Evolutionary conservation across 208 protist genomes (phyloP), one percentile per base, ranked within the genome.

Genomic region (Plasmodiophora brassicae): DNA sequence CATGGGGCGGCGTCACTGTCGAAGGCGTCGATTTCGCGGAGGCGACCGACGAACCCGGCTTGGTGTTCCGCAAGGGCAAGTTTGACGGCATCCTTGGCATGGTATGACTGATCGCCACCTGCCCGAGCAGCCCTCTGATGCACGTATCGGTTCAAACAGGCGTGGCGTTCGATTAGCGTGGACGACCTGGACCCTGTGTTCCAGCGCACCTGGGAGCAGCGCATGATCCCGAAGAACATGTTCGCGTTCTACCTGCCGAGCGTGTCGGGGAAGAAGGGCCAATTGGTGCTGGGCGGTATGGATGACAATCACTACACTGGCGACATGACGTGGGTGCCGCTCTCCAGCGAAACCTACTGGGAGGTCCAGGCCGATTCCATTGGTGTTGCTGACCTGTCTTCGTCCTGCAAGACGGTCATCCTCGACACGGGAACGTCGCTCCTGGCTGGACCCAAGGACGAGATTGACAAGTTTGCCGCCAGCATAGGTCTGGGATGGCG

Each of bases 401-500:
- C 38, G n/a, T 32, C 20, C 38, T 32, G 43, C 32, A 78, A 71
- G 25, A 44, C 32, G 32, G 94, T 89, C 38, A 95, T 96, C 54
- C 93, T 94, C 53, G 97, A 98, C 91, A 97, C 96, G 1, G 96
- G 97, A 85, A 98, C 97, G 22, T 97, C 95, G 36, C 92, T 98
- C 38, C 89, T 98, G 78, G 94, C 95, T 53, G 95, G 95, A 87
- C 97, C 97, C 54, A 91, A 88, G 54, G 71, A 88, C 1, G 46
- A 91, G 10, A 88, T 93, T n/a, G 85, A 60, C 53, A 1, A 45
- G 10, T 46, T 92, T 39, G 86, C 72, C 86, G 92, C 85, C 46
- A 88, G 54, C 32, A 38, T 92, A 32, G 91, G 90, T 35, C n/a
- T n/a, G n/a, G n/a, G 60, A 86, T 14, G 45, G 10, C 60, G 10